phyloP scores from a whole-genome alignment of 805 yeast genomes.

The Ogataea dorogensis region DNA sequence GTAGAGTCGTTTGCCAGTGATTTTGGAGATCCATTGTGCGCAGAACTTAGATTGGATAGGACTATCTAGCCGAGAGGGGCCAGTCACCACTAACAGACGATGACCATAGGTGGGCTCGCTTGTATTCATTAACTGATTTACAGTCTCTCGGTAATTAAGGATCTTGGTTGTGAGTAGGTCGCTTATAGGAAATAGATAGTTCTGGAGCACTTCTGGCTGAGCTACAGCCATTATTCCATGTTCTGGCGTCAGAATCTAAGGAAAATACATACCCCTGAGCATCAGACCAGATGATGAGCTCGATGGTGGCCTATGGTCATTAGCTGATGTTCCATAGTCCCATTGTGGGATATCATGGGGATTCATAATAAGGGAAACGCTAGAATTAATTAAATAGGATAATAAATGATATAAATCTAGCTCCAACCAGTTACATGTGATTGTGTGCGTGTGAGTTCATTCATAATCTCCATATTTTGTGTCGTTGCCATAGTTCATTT shows the following conservation, averaged over 20 bases:
- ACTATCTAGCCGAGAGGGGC: constrained; percentile 36
- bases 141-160: constrained; percentile 30
- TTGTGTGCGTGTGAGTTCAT: no score
- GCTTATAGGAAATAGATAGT: constrained; percentile 37
- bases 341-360: constrained; percentile 23
- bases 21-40: constrained; percentile 40
- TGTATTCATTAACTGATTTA: constrained; percentile 23
- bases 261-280: constrained; percentile 18
- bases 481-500: no score
- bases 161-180: constrained; percentile 32
- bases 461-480: no score
- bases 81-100: constrained; percentile 37
- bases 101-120: constrained; percentile 5
- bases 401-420: neutral
- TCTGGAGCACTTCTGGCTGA: constrained; percentile 45
- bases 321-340: constrained; percentile 29
- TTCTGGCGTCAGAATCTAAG: constrained; percentile 20
- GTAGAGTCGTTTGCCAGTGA: constrained; percentile 25
- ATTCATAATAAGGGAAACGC: constrained; percentile 3
- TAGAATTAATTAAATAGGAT: constrained; percentile 2
- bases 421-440: no score
- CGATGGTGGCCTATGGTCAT: constrained; percentile 17
- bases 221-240: constrained; percentile 39
- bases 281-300: constrained; percentile 30
- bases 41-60: constrained; percentile 38